Base-by-base conservation (phyloP, 495 filamentous ascomycete genomes). In the Trichoderma virens region DNA sequence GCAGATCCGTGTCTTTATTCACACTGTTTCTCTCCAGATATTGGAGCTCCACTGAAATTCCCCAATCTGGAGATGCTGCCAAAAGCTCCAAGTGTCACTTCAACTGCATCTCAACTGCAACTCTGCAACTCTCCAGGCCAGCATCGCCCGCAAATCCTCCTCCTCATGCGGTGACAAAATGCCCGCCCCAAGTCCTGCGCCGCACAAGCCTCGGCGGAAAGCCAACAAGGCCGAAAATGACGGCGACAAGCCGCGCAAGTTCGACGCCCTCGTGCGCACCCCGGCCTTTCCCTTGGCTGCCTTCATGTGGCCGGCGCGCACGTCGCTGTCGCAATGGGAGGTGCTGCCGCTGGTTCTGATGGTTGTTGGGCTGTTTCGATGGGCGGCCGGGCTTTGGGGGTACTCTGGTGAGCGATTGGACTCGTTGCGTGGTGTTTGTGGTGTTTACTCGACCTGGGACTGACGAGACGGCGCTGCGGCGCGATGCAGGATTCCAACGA, bases 241-340 rank as follows among this genome's bases (percentile, higher is more conserved):
- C 31, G 69, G 69, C 64, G 35, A 30, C 39, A 43, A 43, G 27
- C 61, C 61, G n/a, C 20, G 35, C 51, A 54, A 23, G 38, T 39
- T 62, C 64, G 76, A 78, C 64, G 68, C 73, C 56, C 69, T 75
- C 41, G 70, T 72, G 27, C 72, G 76, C 62, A 70, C 73, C 16
- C 82, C 82, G 13, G 71, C 89, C 4, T 98, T 97, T 70, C 94
- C 94, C 4, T 82, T 98, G 8, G 93, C 90, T 23, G 88, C 91
- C 23, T 90, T 98, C 69, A 83, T 98, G 34, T 97, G 94, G 90
- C 91, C 93, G 43, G 89, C 92, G 28, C 85, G 91, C 38, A 87
- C 88, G 63, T 84, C 85, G 13, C 83, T 88, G 20, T 96, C 93
- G 28, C 90, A 94, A 92, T 98, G 94, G 95, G 84, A 96, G 66